Base-by-base conservation (phyloP, 768 basidiomycete genomes). In the Suillus bovinus region DNA sequence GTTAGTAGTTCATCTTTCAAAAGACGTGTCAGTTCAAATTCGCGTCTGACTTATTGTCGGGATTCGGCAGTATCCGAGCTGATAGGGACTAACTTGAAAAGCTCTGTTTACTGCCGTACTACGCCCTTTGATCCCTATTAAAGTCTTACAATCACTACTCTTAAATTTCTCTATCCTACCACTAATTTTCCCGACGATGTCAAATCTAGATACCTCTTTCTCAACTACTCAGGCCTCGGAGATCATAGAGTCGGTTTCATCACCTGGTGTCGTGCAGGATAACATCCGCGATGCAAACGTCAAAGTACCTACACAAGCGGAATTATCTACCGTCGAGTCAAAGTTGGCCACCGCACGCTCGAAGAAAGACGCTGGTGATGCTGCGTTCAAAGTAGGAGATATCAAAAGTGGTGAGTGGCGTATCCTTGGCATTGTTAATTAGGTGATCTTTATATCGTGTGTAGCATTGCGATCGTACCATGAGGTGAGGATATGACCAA, bases 401-500 rank as follows among this genome's bases (percentile, higher is more conserved):
- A 63, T 81, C 46, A 83, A 84, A 70, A 80, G 77, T 67, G 89
- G 90, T 89, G 63, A 57, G 83, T 69, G 20, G 29, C 22, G 22
- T 36, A 22, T 22, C 31, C 27, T 57, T 36, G 3, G 14, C 50
- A 33, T 6, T 29, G 50, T 58, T 34, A 33, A 36, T 38, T 29
- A 3, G 8, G 24, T 58, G 24, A 60, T 60, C 17, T 8, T 16
- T 20, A 16, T 20, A 60, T 60, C 54, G 3, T 13, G 17, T 61
- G 6, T 61, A 94, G 92, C 91, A 60, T 76, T 94, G 31, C 76
- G 81, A 70, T 79, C 79, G 2, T 94, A 94, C 74, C 89, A 94
- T 70, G 82, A 86, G 81, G 91, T 91, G 68, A 64, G 65, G 61
- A 56, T 20, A n/a, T 29, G 27, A 29, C 17, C 17, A 56, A 4